Conservation (phyloP, 495 filamentous ascomycete genomes). For the Lophiotrema nucula region DNA sequence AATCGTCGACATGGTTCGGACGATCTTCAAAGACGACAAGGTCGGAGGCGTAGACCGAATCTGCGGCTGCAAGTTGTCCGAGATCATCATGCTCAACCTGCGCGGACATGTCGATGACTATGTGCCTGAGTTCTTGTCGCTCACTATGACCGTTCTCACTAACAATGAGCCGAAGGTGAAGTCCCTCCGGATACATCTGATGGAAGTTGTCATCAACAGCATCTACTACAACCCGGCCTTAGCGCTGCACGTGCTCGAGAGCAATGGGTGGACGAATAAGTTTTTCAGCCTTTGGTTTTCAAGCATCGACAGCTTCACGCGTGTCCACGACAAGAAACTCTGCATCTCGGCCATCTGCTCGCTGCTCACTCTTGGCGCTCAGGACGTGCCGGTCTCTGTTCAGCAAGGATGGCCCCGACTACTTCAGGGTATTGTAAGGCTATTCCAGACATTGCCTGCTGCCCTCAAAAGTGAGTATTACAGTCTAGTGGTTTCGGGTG, state of each 20-base stretch:
- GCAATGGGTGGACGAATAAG: conserved; percentile 97
- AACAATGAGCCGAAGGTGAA: conserved; percentile 74
- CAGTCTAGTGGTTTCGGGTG: not conserved
- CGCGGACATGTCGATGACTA: conserved; percentile 85
- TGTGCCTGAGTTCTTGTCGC: conserved; percentile 79
- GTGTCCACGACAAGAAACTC: conserved; percentile 97
- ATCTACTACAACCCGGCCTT: conserved; percentile 93
- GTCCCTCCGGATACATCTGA: conserved; percentile 89
- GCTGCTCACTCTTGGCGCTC: conserved; percentile 70
- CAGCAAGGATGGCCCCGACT: conserved; percentile 96
- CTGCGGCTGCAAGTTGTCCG: conserved; percentile 97
- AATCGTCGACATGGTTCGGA: conserved; percentile 76
- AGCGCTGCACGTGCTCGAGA: conserved; percentile 78
- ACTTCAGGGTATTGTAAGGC: conserved; percentile 80
- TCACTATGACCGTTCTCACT: conserved; percentile 80
- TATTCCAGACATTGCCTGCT: conserved; percentile 87
- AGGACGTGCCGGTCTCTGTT: conserved; percentile 80
- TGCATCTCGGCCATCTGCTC: conserved; percentile 90
- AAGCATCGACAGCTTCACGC: conserved; percentile 86
- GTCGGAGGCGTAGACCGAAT: conserved; percentile 94
- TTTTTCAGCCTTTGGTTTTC: conserved; percentile 98
- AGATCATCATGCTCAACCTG: conserved; percentile 93
- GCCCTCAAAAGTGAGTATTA: conserved; percentile 65
- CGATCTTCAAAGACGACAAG: conserved; percentile 78
- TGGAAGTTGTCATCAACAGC: conserved; percentile 99